phyloP scores from a whole-genome alignment of 306 rosid genomes.

The Myrica gale region DNA sequence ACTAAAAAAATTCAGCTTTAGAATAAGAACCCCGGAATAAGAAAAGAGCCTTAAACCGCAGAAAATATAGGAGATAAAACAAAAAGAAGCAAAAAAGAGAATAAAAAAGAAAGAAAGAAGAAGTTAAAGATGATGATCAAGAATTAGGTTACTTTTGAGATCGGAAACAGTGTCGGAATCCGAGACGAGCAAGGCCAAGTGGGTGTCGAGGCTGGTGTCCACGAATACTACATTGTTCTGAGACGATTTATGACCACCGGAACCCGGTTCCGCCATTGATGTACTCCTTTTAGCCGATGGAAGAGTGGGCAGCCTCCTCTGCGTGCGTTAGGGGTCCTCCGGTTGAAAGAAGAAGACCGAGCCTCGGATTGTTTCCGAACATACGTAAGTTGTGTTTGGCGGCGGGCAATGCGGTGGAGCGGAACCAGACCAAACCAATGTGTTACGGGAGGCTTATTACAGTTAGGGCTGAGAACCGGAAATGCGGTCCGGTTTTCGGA shows the following conservation, averaged over 20 bases:
- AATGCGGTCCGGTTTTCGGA: too few species aligned
- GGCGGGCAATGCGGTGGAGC: background rate
- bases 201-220: constrained; percentile 69
- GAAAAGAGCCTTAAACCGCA: background rate
- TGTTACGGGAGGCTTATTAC: background rate
- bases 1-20: background rate
- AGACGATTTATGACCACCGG: constrained; percentile 11
- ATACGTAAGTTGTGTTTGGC: background rate
- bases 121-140: background rate
- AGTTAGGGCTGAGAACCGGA: too few species aligned
- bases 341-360: background rate
- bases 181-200: constrained; percentile 52
- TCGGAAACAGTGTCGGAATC: constrained; percentile 49
- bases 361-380: background rate
- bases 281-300: background rate
- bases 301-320: background rate
- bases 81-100: background rate
- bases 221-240: constrained; percentile 43
- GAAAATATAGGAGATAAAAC: background rate
- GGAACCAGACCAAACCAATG: background rate
- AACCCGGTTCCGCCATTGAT: constrained; percentile 31
- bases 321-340: constrained; percentile 2
- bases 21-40: background rate
- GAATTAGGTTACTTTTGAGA: constrained; percentile 52
- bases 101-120: background rate